phyloP scores from a whole-genome alignment of 352 stramenopile genomes.

The Peronospora farinosa region DNA sequence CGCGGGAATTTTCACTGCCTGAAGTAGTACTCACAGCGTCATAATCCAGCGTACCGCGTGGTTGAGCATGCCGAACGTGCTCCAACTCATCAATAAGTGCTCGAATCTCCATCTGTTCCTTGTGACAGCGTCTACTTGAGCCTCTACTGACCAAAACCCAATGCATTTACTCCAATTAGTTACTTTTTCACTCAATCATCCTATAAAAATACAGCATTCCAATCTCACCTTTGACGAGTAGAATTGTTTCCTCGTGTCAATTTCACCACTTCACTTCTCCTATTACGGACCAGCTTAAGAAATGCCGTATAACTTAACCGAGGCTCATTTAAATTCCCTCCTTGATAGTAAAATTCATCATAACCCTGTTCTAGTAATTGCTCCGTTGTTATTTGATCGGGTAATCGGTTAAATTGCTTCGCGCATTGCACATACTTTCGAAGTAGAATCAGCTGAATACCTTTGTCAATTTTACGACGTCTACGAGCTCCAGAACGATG shows the following conservation, averaged over 20 bases:
- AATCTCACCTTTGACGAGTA: constrained; percentile 22
- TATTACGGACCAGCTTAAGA: constrained; percentile 62
- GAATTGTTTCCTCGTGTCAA: constrained; percentile 16
- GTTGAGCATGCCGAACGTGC: constrained; percentile 32
- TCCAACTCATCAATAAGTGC: constrained; percentile 52
- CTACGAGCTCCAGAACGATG: constrained; percentile 7
- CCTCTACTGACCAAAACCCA: constrained; percentile 7
- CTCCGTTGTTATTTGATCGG: constrained; percentile 45
- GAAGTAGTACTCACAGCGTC: constrained; percentile 14
- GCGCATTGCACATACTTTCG: constrained; percentile 55
- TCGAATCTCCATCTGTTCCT: constrained; percentile 52
- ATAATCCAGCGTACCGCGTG: constrained; percentile 18
- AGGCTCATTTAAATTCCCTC: constrained; percentile 49
- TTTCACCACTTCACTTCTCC: constrained; percentile 41
- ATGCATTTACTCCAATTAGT: constrained; percentile 1
- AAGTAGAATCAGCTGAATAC: constrained; percentile 48
- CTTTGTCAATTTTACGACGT: constrained; percentile 53
- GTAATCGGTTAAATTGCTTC: constrained; percentile 42
- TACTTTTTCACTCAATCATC: constrained; percentile 3
- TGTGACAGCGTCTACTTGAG: constrained; percentile 25
- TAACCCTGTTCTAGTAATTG: constrained; percentile 60
- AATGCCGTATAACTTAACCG: constrained; percentile 53
- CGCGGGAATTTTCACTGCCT: constrained; percentile 13
- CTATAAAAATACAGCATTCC: not conserved
- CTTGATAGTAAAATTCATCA: constrained; percentile 65